Percentiles rank a stretch among this genome's conserved stretches.
Evolutionary conservation across 768 basidiomycete genomes (phyloP).

Genomic region (Austroboletus eburneus): DNA sequence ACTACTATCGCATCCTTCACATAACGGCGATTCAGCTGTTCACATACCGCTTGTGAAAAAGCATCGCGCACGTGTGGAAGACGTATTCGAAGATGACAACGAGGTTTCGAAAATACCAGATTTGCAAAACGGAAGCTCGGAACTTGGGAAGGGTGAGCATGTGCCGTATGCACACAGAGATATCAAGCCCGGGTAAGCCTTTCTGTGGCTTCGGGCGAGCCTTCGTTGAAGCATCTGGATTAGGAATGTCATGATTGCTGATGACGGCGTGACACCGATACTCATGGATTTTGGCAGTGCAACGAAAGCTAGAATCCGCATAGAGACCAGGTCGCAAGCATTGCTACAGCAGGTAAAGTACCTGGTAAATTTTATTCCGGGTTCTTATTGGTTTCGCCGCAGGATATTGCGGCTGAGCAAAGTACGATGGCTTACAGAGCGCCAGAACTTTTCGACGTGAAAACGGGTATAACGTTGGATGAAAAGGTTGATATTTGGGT

Average conservation of each 20-base stretch:
- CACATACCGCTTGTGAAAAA: conserved; percentile 60
- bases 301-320: conserved; percentile 75
- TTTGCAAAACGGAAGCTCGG: conserved; percentile 34
- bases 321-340: conserved; percentile 83
- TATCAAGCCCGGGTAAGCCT: conserved; percentile 86
- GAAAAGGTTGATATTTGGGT: conserved; percentile 99
- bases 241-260: conserved; percentile 96
- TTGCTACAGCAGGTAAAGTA: conserved; percentile 74
- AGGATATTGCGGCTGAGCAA: conserved; percentile 96
- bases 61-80: conserved; percentile 46
- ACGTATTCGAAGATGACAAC: conserved; percentile 75
- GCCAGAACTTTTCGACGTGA: conserved; percentile 96
- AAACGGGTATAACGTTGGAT: conserved; percentile 80
- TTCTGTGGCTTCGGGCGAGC: background rate
- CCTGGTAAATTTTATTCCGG: background rate
- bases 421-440: conserved; percentile 99
- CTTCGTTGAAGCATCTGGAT: conserved; percentile 1
- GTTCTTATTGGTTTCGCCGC: conserved; percentile 3
- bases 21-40: conserved; percentile 45
- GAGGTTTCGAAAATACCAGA: conserved; percentile 48
- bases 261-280: conserved; percentile 79
- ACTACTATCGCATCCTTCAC: conserved; percentile 71
- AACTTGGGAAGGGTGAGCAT: conserved; percentile 44
- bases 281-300: conserved; percentile 99
- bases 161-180: conserved; percentile 96